Percentiles rank a stretch among this genome's conserved stretches.
These are phyloP conservation scores for Xylariaceae sp. DNA, from an alignment of 2,329 filamentous ascomycete genomes.

Conservation along the genomic window DNA sequence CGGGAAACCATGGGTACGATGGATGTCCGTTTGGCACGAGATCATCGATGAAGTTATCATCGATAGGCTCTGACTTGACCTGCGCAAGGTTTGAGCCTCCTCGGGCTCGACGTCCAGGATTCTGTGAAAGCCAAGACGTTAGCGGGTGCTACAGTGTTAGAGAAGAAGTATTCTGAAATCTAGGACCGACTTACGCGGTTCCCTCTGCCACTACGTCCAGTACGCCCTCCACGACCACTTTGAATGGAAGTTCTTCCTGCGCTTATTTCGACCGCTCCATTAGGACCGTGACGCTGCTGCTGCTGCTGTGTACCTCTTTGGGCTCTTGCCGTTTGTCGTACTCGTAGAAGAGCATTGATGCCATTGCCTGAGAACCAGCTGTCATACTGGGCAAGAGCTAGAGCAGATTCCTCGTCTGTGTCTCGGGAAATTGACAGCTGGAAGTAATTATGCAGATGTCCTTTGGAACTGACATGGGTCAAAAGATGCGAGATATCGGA, in stretches of 20 bases:
- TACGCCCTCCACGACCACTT: constrained; percentile 9
- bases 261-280: constrained; percentile 21
- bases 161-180: neutral
- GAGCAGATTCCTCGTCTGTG: constrained; percentile 60
- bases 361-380: constrained; percentile 71
- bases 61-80: too few relatives aligned
- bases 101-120: too few relatives aligned
- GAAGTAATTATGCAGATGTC: constrained; percentile 82
- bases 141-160: neutral
- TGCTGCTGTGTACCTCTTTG: constrained; percentile 45
- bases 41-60: too few relatives aligned
- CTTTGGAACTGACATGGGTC: constrained; percentile 88
- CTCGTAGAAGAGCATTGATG: constrained; percentile 69
- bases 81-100: too few relatives aligned
- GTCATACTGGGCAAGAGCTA: constrained; percentile 64
- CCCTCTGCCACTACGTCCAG: constrained; percentile 14
- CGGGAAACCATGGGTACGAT: too few relatives aligned
- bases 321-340: constrained; percentile 72
- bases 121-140: neutral
- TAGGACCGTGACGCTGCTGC: constrained; percentile 19
- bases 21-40: too few relatives aligned
- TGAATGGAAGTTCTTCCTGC: constrained; percentile 4
- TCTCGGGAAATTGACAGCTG: constrained; percentile 71
- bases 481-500: constrained; percentile 89
- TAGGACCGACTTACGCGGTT: constrained; percentile 13